Conservation (phyloP, 805 yeast genomes). For the Metschnikowia lochheadii region DNA sequence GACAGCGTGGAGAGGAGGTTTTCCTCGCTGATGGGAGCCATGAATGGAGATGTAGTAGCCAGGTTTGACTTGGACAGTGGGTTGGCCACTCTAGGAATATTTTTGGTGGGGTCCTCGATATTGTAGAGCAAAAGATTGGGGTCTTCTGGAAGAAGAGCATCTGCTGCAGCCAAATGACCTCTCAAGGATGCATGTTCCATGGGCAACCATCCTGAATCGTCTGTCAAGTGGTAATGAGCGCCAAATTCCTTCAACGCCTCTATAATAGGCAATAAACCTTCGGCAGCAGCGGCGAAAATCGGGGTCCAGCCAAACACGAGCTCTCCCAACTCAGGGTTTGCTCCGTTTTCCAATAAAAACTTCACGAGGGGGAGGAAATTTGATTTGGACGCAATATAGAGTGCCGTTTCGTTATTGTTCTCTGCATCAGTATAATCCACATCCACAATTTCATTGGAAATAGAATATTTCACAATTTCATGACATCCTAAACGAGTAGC, state of each 20-base stretch:
- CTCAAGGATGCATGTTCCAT: conserved; percentile 92
- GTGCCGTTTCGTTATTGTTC: conserved; percentile 65
- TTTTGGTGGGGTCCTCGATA: conserved; percentile 33
- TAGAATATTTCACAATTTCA: conserved; percentile 49
- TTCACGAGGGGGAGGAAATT: conserved; percentile 52
- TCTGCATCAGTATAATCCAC: conserved; percentile 59
- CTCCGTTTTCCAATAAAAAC: conserved; percentile 53
- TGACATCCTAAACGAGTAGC: conserved; percentile 66
- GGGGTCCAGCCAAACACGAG: conserved; percentile 91
- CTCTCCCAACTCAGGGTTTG: conserved; percentile 75
- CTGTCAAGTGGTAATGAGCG: conserved; percentile 54
- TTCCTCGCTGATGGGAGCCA: conserved; percentile 15
- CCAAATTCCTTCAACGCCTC: conserved; percentile 48
- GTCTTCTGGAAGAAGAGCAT: conserved; percentile 50
- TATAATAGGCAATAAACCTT: conserved; percentile 63
- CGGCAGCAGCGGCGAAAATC: conserved; percentile 82
- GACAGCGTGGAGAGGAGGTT: conserved; percentile 26
- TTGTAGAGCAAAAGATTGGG: conserved; percentile 31
- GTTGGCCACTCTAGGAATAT: conserved; percentile 18
- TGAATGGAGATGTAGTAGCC: conserved; percentile 14
- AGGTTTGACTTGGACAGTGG: conserved; percentile 14
- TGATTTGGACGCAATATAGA: conserved; percentile 74
- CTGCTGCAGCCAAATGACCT: conserved; percentile 75
- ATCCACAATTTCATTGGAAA: conserved; percentile 55
- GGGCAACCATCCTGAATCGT: conserved; percentile 95